phyloP scores from a whole-genome alignment of 495 filamentous ascomycete genomes.

The Podospora pseudocomata region DNA sequence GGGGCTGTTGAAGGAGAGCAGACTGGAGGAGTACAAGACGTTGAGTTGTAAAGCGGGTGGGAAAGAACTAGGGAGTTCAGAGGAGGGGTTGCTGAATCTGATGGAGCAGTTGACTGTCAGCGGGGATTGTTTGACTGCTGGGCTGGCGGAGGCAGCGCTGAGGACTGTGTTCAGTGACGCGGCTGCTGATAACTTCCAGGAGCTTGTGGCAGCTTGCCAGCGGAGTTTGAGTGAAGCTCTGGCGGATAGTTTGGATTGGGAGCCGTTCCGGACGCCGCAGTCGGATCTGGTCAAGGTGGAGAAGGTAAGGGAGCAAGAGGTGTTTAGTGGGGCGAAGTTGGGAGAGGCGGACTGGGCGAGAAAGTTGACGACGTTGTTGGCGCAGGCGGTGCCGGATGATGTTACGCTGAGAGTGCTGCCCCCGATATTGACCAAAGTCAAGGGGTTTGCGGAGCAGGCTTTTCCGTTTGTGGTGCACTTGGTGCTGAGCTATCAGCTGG shows the following conservation, averaged over 20 bases:
- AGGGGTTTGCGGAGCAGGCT: conserved; percentile 63
- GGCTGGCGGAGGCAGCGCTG: conserved; percentile 74
- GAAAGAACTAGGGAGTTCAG: conserved; percentile 38
- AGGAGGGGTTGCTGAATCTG: conserved; percentile 55
- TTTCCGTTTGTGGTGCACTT: conserved; percentile 82
- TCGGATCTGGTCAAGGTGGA: conserved; percentile 37
- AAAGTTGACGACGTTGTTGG: conserved; percentile 58
- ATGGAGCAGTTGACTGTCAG: conserved; percentile 66
- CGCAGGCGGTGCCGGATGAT: conserved; percentile 55
- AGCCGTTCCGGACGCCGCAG: conserved; percentile 43
- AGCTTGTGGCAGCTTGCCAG: conserved; percentile 49
- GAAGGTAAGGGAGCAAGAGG: conserved; percentile 21
- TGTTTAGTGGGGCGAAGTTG: conserved; percentile 36
- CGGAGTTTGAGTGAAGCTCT: conserved; percentile 42
- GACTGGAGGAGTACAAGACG: conserved; percentile 44
- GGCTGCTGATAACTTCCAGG: conserved; percentile 38
- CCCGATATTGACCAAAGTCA: conserved; percentile 57
- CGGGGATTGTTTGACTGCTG: conserved; percentile 59
- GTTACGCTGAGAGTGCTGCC: conserved; percentile 63
- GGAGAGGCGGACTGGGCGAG: conserved; percentile 58
- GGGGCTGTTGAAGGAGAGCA: conserved; percentile 56
- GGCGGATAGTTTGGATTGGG: conserved; percentile 47
- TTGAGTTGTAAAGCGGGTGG: conserved; percentile 27
- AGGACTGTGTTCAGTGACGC: conserved; percentile 62
- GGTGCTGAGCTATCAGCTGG: conserved; percentile 54